A percentile compares a stretch with the other conserved stretches of the same genome.
phyloP scores from a whole-genome alignment of 179 eudicot species.

The Silene vulgaris region DNA sequence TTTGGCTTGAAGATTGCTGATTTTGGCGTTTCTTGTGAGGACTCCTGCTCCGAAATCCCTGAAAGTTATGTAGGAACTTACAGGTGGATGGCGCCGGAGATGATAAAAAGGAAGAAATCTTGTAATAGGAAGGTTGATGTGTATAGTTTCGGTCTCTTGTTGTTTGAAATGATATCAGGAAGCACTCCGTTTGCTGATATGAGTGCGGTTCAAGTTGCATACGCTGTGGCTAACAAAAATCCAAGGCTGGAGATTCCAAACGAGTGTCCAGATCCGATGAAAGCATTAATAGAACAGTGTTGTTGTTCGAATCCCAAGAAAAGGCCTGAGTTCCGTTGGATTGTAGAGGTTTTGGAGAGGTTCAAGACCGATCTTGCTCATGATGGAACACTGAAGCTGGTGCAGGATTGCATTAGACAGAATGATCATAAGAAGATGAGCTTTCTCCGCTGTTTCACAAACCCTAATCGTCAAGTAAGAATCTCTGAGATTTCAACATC shows the following conservation, averaged over 20 bases:
- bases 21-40: constrained; percentile 60
- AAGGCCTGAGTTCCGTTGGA: constrained; percentile 24
- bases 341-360: constrained; percentile 22
- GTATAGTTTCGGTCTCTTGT: constrained; percentile 63
- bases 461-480: constrained; percentile 8
- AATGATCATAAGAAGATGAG: constrained; percentile 47
- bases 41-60: constrained; percentile 35
- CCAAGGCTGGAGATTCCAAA: constrained; percentile 17
- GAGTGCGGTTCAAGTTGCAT: constrained; percentile 66
- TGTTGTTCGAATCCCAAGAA: constrained; percentile 17
- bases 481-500: neutral
- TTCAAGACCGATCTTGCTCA: constrained; percentile 44
- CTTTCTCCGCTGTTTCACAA: constrained; percentile 50
- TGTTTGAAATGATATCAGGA: constrained; percentile 65
- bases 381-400: constrained; percentile 47
- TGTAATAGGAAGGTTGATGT: constrained; percentile 64
- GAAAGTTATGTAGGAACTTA: constrained; percentile 57
- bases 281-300: constrained; percentile 17
- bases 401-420: constrained; percentile 31
- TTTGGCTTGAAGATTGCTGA: constrained; percentile 57
- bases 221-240: constrained; percentile 58
- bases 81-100: constrained; percentile 88
- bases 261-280: constrained; percentile 17
- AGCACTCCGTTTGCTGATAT: constrained; percentile 49
- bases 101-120: constrained; percentile 43